Evolutionary conservation across 1,284 basidiomycete species (phyloP).

Genomic region (Cryptococcus sp.): DNA sequence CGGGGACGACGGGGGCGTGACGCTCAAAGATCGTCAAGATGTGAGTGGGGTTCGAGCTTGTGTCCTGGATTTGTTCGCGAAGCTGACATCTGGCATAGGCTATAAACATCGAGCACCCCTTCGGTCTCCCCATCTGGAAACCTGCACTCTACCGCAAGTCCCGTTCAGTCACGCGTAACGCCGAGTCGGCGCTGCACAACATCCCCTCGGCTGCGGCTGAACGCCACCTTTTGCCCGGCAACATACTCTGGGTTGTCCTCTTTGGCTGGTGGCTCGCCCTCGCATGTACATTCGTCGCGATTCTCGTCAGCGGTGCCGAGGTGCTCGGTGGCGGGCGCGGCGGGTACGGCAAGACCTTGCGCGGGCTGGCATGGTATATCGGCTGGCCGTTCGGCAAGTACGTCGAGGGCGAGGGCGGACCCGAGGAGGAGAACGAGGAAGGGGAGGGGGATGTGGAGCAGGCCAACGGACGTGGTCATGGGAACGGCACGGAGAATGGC

Average conservation of each 20-base stretch:
- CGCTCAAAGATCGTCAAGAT: conserved; percentile 92
- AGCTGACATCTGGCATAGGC: conserved; percentile 43
- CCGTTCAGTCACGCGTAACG: conserved; percentile 91
- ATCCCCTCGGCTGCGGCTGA: conserved; percentile 88
- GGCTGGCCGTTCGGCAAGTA: conserved; percentile 99
- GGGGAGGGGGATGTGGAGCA: conserved; percentile 50
- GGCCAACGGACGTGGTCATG: conserved; percentile 13
- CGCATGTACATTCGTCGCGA: conserved; percentile 65
- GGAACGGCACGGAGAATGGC: conserved; percentile 24
- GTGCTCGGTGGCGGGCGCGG: conserved; percentile 64
- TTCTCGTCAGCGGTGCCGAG: conserved; percentile 65
- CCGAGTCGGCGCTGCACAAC: conserved; percentile 88
- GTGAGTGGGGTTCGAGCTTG: conserved; percentile 52
- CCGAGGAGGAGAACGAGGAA: conserved; percentile 31
- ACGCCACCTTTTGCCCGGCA: conserved; percentile 84
- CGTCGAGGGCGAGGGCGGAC: conserved; percentile 74
- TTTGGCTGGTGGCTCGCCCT: conserved; percentile 92
- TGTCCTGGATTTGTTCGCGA: background rate
- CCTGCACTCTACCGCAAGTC: conserved; percentile 98
- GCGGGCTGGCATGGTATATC: conserved; percentile 92
- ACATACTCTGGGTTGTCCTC: conserved; percentile 81
- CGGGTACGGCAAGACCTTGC: conserved; percentile 81
- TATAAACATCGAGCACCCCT: conserved; percentile 98
- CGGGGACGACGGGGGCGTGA: conserved; percentile 79
- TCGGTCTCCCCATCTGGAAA: conserved; percentile 99